Percentiles rank a stretch among this genome's conserved stretches.
phyloP scores from a whole-genome alignment of 2,329 filamentous ascomycete genomes.

The Apiospora aurea region DNA sequence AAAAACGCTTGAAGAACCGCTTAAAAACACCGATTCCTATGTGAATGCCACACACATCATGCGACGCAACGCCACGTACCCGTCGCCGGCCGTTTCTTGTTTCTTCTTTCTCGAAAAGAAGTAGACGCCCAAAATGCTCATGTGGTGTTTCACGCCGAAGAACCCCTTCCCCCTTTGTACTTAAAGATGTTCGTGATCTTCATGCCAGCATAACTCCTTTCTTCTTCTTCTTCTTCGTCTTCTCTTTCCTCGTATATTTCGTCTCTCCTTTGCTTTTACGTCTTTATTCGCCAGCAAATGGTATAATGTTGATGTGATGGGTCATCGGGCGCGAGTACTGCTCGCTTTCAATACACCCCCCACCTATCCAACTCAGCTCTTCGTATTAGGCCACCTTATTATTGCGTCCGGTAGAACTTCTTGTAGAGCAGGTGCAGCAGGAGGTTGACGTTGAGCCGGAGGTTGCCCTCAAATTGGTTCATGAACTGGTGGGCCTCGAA shows the following conservation, averaged over 20 bases:
- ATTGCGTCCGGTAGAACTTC: slow-evolving; percentile 90
- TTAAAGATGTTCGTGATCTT: slow-evolving; percentile 3
- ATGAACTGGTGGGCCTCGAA: slow-evolving; percentile 98
- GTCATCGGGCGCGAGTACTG: slow-evolving; percentile 1
- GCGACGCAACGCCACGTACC: background rate
- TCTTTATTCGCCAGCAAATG: background rate
- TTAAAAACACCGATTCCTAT: background rate
- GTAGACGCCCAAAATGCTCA: background rate
- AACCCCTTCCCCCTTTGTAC: background rate
- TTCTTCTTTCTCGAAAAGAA: slow-evolving; percentile 12
- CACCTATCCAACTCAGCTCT: background rate
- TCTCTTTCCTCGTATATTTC: background rate
- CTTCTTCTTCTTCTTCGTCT: slow-evolving; percentile 1
- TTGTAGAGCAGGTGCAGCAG: slow-evolving; percentile 97
- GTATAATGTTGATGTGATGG: background rate
- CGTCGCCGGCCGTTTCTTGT: background rate
- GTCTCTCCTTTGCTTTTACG: background rate
- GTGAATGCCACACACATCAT: background rate
- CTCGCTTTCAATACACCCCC: background rate
- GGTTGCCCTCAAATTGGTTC: slow-evolving; percentile 84
- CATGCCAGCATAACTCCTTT: slow-evolving; percentile 1
- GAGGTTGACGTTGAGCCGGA: slow-evolving; percentile 94
- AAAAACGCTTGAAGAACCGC: background rate
- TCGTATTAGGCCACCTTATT: slow-evolving; percentile 33
- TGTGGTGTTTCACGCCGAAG: background rate